Conservation (phyloP, 768 basidiomycete genomes). For the Steccherinum ochraceum region DNA sequence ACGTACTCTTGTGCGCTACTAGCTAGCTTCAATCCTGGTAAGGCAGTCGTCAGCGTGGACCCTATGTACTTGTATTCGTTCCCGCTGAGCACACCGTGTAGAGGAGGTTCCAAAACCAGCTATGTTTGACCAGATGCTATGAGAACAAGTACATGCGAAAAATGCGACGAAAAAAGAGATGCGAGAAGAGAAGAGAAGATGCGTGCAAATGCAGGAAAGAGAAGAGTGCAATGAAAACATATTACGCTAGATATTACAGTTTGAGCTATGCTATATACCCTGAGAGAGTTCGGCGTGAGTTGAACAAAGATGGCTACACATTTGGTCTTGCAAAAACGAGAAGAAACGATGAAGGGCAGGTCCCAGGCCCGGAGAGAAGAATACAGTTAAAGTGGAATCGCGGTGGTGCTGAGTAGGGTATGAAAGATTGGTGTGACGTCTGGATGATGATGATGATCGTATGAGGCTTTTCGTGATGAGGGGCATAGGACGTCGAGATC, state of each 20-base stretch:
- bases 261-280: constrained; percentile 17
- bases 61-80: neutral
- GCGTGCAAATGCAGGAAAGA: constrained; percentile 11
- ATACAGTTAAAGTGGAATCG: neutral
- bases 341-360: constrained; percentile 25
- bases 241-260: constrained; percentile 15
- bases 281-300: constrained; percentile 14
- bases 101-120: constrained; percentile 15
- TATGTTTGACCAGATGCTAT: constrained; percentile 15
- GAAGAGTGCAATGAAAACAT: constrained; percentile 11
- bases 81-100: neutral
- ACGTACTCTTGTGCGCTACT: too few species aligned
- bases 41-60: neutral
- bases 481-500: constrained; percentile 3
- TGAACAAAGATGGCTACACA: too few species aligned
- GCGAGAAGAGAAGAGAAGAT: too few species aligned
- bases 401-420: neutral
- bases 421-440: neutral
- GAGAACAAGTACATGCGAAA: constrained; percentile 2
- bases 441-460: constrained; percentile 1
- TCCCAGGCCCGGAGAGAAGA: neutral
- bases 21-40: neutral
- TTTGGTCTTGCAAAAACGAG: constrained; percentile 18
- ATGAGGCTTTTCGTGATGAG: neutral
- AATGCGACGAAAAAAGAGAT: constrained; percentile 11